Base-by-base conservation (phyloP, 148 eudicot species). In the Nepenthes mirabilis region DNA sequence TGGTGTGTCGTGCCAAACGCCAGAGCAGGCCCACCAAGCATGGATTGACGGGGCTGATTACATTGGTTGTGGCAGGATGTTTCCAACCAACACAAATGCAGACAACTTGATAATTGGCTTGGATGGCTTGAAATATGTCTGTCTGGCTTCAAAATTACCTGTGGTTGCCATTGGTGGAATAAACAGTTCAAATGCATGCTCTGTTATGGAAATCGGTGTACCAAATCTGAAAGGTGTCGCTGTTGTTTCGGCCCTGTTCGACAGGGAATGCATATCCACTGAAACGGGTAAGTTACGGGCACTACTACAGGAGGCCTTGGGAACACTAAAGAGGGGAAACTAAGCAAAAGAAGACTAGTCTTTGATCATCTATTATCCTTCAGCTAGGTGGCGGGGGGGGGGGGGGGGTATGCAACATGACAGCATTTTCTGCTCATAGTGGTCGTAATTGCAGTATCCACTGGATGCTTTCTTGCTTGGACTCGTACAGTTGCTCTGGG, bases 141-240 rank as follows among this genome's bases (percentile, higher is more conserved):
- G 97, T 34, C 37, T 70, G 67, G 81, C 78, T 34, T 87, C 97
- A 36, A 87, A 79, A 76, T 72, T 91, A 74, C 97, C 97, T 0
- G 93, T 91, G 48, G 97, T 91, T 58, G 97, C 88, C 1, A 91
- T 91, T 55, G 97, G 97, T 4, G 97, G 97, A 50, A 91, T 91
- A 1, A 76, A 79, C 13, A 33, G 56, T 35, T 83, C 95, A 1
- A 91, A 81, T 65, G 90, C 83, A 4, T 48, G 63, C 13, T 55
- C 83, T 51, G 93, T 91, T 12, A 69, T 91, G 86, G 85, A 75
- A 69, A 56, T 85, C 2, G 73, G 74, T 23, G 73, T 65, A 1
- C 83, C 83, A 2, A 83, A 74, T 59, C 70, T 91, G 61, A 73
- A 76, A 72, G 97, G 97, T 8, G 83, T 85, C 64, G 97, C 97